Conservation (phyloP, 2,329 filamentous ascomycete genomes). For the Ceratocystis albifundus region DNA sequence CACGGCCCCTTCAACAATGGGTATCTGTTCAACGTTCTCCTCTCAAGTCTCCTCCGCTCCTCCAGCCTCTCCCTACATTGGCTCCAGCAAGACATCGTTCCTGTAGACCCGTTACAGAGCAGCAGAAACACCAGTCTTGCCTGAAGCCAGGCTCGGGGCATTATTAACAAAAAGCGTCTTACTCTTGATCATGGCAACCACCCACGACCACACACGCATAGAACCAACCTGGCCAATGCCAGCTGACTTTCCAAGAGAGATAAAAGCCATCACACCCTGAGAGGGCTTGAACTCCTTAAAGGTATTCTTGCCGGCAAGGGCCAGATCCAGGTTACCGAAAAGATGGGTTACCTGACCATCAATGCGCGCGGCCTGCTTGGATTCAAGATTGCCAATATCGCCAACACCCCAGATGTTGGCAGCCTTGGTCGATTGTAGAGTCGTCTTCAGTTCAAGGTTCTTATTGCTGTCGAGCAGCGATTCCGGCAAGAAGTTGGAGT, state of each 20-base stretch:
- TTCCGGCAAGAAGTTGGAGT: constrained; percentile 36
- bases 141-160: constrained; percentile 28
- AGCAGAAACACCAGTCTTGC: constrained; percentile 28
- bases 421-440: constrained; percentile 29
- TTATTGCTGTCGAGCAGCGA: constrained; percentile 30
- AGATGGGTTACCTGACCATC: constrained; percentile 31
- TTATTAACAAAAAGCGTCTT: constrained; percentile 32
- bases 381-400: constrained; percentile 36
- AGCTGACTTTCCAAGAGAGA: constrained; percentile 34
- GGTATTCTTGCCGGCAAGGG: constrained; percentile 28
- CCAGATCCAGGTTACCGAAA: constrained; percentile 29
- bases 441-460: constrained; percentile 32
- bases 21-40: not conserved
- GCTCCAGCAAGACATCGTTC: not conserved
- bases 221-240: constrained; percentile 33
- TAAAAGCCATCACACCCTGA: constrained; percentile 29
- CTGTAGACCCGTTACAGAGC: not conserved
- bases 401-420: constrained; percentile 37
- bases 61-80: not conserved
- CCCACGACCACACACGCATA: constrained; percentile 32
- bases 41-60: not conserved
- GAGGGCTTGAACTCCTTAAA: constrained; percentile 28
- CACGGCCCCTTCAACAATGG: not conserved
- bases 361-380: constrained; percentile 28
- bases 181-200: constrained; percentile 34